A percentile compares a stretch with the other conserved stretches of the same genome.
Evolutionary conservation across 2,329 filamentous ascomycete species (phyloP).

Genomic region (Fusarium agapanthi): DNA sequence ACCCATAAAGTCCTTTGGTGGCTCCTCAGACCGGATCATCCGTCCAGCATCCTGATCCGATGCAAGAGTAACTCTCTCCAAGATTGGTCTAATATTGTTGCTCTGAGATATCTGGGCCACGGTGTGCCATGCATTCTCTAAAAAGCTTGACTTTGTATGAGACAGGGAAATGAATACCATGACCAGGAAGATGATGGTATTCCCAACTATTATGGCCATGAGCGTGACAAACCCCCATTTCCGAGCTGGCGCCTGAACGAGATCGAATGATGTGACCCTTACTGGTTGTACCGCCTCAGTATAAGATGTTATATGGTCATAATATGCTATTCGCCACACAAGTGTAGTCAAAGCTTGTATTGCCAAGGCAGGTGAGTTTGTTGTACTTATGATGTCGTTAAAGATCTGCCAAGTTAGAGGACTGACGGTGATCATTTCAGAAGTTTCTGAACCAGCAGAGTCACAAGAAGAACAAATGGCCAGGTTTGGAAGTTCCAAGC

Average conservation of each 20-base stretch:
- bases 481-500: background rate
- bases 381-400: background rate
- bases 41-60: background rate
- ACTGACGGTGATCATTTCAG: background rate
- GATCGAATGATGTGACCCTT: background rate
- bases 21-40: background rate
- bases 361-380: background rate
- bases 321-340: background rate
- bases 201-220: background rate
- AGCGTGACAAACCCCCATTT: background rate
- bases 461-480: background rate
- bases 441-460: background rate
- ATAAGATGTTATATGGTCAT: background rate
- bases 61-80: background rate
- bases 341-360: background rate
- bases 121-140: background rate
- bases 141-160: background rate
- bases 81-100: fast-evolving
- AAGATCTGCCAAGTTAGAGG: background rate
- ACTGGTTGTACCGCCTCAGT: fast-evolving
- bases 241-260: background rate
- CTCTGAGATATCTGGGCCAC: background rate
- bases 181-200: fast-evolving
- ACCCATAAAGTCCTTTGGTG: background rate
- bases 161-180: background rate